A percentile compares a stretch with the other conserved stretches of the same genome.
These are phyloP conservation scores for Solanum appendiculatum DNA, from an alignment of 257 asterid genomes.

Conservation along the genomic window DNA sequence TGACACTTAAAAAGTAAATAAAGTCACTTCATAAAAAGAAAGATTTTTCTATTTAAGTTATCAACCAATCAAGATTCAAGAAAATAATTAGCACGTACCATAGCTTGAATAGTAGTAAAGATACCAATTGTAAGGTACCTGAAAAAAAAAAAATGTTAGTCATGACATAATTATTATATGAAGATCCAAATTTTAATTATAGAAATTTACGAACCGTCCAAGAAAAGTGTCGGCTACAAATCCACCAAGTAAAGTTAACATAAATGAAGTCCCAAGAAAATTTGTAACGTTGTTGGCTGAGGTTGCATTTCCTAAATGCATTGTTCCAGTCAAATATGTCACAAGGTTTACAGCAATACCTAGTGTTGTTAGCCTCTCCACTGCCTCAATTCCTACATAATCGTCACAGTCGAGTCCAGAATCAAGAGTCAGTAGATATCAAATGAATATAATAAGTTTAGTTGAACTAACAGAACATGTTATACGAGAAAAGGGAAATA, in stretches of 20 bases:
- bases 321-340: constrained; percentile 69
- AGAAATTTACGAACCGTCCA: constrained; percentile 42
- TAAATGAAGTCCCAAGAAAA: constrained; percentile 83
- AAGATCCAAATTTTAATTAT: background rate
- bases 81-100: constrained; percentile 19
- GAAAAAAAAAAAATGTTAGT: background rate
- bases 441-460: background rate
- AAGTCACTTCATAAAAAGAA: background rate
- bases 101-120: constrained; percentile 69
- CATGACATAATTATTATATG: background rate
- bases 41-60: background rate
- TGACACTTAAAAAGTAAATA: background rate
- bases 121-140: constrained; percentile 76
- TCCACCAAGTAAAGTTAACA: constrained; percentile 80
- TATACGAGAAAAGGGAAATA: background rate
- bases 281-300: constrained; percentile 76
- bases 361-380: constrained; percentile 76
- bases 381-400: constrained; percentile 45
- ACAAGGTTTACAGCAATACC: constrained; percentile 88
- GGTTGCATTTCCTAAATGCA: constrained; percentile 81
- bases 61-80: background rate
- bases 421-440: background rate
- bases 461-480: background rate
- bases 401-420: background rate
- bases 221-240: constrained; percentile 74